A percentile compares a stretch with the other conserved stretches of the same genome.
These are phyloP conservation scores for Arthroderma sp. DNA, from an alignment of 2,329 filamentous ascomycete species.

Conservation along the genomic window DNA sequence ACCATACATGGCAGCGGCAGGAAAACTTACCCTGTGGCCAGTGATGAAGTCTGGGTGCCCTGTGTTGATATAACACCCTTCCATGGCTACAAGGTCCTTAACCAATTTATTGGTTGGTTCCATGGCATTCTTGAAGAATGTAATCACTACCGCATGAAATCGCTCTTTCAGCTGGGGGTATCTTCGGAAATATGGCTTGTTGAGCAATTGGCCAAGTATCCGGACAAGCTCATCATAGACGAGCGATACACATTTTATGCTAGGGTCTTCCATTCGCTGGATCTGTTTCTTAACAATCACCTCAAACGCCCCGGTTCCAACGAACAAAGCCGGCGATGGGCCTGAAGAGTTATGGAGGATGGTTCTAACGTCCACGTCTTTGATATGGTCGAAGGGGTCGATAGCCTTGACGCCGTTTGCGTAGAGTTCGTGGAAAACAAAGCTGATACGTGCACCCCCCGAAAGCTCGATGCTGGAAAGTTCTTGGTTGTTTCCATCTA, in stretches of 20 bases:
- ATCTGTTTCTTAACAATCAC: constrained; percentile 98
- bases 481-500: constrained; percentile 95
- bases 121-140: constrained; percentile 97
- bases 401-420: constrained; percentile 95
- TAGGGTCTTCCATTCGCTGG: constrained; percentile 88
- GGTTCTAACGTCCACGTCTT: constrained; percentile 93
- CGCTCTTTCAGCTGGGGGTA: constrained; percentile 96
- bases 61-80: constrained; percentile 95
- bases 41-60: constrained; percentile 97
- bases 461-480: constrained; percentile 89
- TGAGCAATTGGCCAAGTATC: constrained; percentile 78
- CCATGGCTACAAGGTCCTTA: constrained; percentile 84
- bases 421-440: constrained; percentile 98
- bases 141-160: constrained; percentile 81
- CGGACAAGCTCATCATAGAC: constrained; percentile 96
- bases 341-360: constrained; percentile 99
- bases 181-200: constrained; percentile 78
- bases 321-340: constrained; percentile 88
- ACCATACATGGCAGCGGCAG: neutral
- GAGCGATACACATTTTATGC: constrained; percentile 89
- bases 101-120: constrained; percentile 97
- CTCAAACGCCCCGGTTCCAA: constrained; percentile 96
- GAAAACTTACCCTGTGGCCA: constrained; percentile 59
- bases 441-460: constrained; percentile 93
- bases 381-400: constrained; percentile 93